phyloP scores from a whole-genome alignment of 139 green algal species.

The Coccomyxa sp. region DNA sequence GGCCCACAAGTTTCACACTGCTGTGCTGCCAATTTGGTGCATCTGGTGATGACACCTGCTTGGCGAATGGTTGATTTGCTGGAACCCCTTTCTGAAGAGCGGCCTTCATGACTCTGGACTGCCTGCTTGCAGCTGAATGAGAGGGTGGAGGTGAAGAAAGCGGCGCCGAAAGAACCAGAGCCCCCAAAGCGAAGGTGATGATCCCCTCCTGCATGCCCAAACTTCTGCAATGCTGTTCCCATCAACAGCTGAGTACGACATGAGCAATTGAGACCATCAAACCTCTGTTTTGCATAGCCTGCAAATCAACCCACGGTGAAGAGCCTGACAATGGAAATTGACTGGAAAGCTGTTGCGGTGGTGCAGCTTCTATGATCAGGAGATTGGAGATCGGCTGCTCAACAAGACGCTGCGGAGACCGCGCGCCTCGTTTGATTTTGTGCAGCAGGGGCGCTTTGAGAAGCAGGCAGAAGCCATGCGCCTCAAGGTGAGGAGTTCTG shows the following conservation, averaged over 20 bases:
- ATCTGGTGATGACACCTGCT: not conserved
- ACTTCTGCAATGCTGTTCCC: not conserved
- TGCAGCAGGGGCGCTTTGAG: slow-evolving; percentile 61
- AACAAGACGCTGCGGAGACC: slow-evolving; percentile 21
- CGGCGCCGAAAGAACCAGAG: not conserved
- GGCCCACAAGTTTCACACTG: slow-evolving; percentile 4
- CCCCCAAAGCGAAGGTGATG: slow-evolving; percentile 1
- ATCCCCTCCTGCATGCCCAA: not conserved
- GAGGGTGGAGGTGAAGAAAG: slow-evolving; percentile 10
- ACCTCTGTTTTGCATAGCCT: no score
- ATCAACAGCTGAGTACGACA: not conserved
- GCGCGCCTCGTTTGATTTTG: slow-evolving; percentile 50
- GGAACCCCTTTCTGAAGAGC: not conserved
- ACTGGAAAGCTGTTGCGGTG: not conserved
- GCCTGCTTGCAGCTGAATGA: slow-evolving; percentile 14
- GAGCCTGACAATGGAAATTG: not conserved
- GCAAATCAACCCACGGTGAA: not conserved
- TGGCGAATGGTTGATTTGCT: not conserved
- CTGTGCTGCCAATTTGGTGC: not conserved
- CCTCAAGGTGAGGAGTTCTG: slow-evolving; percentile 23
- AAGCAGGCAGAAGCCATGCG: slow-evolving; percentile 54
- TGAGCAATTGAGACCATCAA: not conserved
- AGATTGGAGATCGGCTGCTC: slow-evolving; percentile 33
- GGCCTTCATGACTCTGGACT: no score
- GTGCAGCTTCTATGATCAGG: slow-evolving; percentile 56